A percentile compares a stretch with the other conserved stretches of the same genome.
Evolutionary conservation across 2,329 filamentous ascomycete species (phyloP).

Genomic region (Colletotrichum sp.): DNA sequence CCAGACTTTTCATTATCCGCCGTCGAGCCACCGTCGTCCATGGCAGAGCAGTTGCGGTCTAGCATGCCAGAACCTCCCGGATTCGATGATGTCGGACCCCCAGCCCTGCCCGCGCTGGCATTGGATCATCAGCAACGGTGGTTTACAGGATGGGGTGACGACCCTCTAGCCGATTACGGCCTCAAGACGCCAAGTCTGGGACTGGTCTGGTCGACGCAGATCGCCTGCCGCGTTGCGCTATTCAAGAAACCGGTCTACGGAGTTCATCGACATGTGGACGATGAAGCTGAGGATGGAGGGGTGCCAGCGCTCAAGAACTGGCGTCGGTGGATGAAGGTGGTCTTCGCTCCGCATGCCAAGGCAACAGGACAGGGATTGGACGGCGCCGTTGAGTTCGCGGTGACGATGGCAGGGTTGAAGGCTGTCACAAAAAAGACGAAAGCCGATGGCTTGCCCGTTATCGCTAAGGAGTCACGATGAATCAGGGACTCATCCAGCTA

Average conservation of each 20-base stretch:
- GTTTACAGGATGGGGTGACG: constrained; percentile 95
- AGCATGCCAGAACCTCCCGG: constrained; percentile 35
- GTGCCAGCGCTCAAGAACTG: constrained; percentile 61
- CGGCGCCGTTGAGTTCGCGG: constrained; percentile 73
- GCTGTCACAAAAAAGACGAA: constrained; percentile 29
- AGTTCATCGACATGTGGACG: constrained; percentile 33
- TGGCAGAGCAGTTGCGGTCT: constrained; percentile 37
- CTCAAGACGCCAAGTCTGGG: constrained; percentile 88
- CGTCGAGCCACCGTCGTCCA: constrained; percentile 44
- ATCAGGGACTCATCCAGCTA: neutral
- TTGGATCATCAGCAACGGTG: constrained; percentile 92
- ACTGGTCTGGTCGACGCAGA: constrained; percentile 89
- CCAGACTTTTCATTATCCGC: constrained; percentile 28
- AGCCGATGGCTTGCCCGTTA: neutral
- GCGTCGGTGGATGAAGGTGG: constrained; percentile 83
- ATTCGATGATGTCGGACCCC: constrained; percentile 47
- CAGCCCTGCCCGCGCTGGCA: constrained; percentile 61
- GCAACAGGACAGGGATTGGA: constrained; percentile 53
- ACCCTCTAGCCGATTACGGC: constrained; percentile 48
- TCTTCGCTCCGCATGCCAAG: constrained; percentile 81
- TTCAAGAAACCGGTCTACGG: constrained; percentile 71
- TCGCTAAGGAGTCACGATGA: neutral
- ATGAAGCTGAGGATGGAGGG: constrained; percentile 45
- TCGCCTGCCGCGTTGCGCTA: constrained; percentile 81
- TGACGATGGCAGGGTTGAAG: constrained; percentile 69